phyloP scores from a whole-genome alignment of 1,284 basidiomycete genomes.

The Puccinia sorghi region DNA sequence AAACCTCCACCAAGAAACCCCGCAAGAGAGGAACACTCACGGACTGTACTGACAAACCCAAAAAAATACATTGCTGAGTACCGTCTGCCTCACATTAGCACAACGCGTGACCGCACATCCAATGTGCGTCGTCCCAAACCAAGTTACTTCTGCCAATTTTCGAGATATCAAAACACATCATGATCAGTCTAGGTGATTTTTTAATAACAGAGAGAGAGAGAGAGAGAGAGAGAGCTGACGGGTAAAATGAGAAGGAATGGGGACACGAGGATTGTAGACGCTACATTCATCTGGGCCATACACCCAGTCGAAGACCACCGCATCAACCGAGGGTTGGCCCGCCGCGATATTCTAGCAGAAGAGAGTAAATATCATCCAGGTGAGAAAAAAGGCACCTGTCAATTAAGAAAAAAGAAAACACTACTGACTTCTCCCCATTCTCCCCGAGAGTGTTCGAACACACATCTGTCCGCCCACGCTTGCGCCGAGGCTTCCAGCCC shows the following conservation, averaged over 20 bases:
- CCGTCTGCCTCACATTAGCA: background rate
- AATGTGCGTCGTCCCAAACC: background rate
- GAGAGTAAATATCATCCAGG: too few relatives aligned
- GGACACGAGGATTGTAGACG: background rate
- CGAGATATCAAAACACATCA: too few relatives aligned
- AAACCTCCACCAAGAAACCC: too few relatives aligned
- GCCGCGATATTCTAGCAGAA: constrained; percentile 36
- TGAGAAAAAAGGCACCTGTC: background rate
- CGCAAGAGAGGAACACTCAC: background rate
- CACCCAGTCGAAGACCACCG: constrained; percentile 13
- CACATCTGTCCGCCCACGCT: background rate
- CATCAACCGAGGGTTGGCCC: background rate
- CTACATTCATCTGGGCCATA: background rate
- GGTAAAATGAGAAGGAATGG: constrained; percentile 16
- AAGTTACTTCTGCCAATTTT: constrained; percentile 28
- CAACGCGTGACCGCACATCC: background rate
- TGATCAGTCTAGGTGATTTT: too few relatives aligned
- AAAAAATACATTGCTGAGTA: background rate
- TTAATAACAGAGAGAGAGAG: background rate
- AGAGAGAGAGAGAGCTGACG: constrained; percentile 11
- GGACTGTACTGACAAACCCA: constrained; percentile 20
- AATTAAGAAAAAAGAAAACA: background rate
- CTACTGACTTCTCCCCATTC: constrained; percentile 9
- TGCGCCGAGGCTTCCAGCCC: constrained; percentile 20
- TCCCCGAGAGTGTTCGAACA: constrained; percentile 1